These are phyloP conservation scores for Fraxinus nigra DNA, from an alignment of 305 asterid genomes.

Conservation along the genomic window DNA sequence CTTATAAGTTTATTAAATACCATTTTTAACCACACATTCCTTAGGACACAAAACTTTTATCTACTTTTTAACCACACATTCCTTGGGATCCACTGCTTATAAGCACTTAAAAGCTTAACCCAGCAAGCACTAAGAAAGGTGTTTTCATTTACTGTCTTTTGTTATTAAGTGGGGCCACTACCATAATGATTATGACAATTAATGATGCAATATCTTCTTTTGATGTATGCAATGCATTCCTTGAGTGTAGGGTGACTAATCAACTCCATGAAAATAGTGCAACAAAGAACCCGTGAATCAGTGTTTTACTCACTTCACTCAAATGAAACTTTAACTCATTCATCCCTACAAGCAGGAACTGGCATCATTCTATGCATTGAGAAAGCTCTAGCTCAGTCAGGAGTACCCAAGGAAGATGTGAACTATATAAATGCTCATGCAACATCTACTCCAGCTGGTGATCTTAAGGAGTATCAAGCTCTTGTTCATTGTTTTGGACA, in stretches of 20 bases:
- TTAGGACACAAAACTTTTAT: not conserved
- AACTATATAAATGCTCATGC: constrained; percentile 56
- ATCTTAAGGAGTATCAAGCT: constrained; percentile 49
- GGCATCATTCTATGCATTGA: constrained; percentile 80
- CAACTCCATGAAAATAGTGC: not conserved
- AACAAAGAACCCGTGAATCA: constrained; percentile 20
- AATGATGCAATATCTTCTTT: not conserved
- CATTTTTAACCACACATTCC: not conserved
- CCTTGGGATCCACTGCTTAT: not conserved
- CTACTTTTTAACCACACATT: not conserved
- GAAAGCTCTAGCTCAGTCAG: constrained; percentile 87
- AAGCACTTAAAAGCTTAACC: not conserved
- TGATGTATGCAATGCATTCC: not conserved
- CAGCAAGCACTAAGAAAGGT: not conserved
- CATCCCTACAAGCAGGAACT: constrained; percentile 45
- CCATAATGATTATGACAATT: not conserved
- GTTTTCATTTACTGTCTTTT: not conserved
- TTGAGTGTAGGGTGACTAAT: not conserved
- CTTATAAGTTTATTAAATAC: not conserved
- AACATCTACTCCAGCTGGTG: constrained; percentile 53
- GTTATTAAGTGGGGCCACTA: not conserved
- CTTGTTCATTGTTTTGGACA: constrained; percentile 47
- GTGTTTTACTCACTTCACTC: not conserved
- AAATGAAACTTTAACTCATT: constrained; percentile 16
- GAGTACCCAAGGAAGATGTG: constrained; percentile 70